A percentile compares a stretch with the other conserved stretches of the same genome.
Conservation (phyloP, 2,329 filamentous ascomycete species). For the Diaporthe ilicicola region DNA sequence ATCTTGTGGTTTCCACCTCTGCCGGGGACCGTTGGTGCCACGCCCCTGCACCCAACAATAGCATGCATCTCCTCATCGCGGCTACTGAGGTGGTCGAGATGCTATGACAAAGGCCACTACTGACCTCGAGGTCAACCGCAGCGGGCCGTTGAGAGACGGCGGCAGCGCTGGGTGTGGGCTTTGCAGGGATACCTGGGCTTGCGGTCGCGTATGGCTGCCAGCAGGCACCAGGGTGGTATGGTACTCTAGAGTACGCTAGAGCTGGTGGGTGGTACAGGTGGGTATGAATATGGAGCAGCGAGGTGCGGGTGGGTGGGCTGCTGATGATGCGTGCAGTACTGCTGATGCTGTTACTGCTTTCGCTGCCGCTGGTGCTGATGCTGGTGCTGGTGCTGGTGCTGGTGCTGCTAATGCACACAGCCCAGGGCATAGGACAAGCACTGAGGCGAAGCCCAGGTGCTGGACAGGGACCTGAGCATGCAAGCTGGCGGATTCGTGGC, state of each 20-base stretch:
- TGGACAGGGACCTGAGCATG: constrained; percentile 10
- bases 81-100: constrained; percentile 7
- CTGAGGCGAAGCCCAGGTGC: not conserved
- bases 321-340: constrained; percentile 18
- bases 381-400: not conserved
- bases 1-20: not conserved
- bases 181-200: constrained; percentile 18
- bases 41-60: constrained; percentile 27
- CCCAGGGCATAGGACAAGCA: not conserved
- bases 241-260: not conserved
- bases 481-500: constrained; percentile 11
- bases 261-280: constrained; percentile 11
- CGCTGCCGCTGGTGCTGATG: not conserved
- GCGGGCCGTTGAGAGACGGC: constrained; percentile 30
- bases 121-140: constrained; percentile 17
- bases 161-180: constrained; percentile 5
- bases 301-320: not conserved
- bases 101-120: not conserved
- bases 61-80: constrained; percentile 21
- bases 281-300: not conserved
- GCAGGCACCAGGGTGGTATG: constrained; percentile 25
- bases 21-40: constrained; percentile 12
- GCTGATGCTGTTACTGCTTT: constrained; percentile 1
- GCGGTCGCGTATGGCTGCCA: not conserved
- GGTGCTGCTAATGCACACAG: not conserved